Percentiles rank a stretch among this genome's conserved stretches.
These are phyloP conservation scores for Asterionellopsis glacialis DNA, from an alignment of 108 stramenopile species.

Conservation along the genomic window DNA sequence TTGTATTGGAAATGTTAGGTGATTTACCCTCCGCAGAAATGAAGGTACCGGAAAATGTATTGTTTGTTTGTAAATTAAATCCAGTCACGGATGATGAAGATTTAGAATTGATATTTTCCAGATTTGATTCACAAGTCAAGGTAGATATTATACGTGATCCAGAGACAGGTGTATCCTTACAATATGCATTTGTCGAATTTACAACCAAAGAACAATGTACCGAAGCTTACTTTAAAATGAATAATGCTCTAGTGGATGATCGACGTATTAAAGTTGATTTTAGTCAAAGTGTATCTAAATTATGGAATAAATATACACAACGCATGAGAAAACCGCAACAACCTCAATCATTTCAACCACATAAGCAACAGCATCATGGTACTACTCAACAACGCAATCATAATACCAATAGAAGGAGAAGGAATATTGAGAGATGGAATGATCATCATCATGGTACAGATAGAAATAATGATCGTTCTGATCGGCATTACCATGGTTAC, in stretches of 20 bases:
- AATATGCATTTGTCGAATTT: conserved; percentile 98
- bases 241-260: conserved; percentile 98
- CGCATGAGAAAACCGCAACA: conserved; percentile 2
- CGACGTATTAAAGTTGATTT: conserved; percentile 97
- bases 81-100: conserved; percentile 96
- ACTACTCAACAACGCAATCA: not conserved
- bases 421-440: not conserved
- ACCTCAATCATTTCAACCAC: not conserved
- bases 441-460: conserved; percentile 6
- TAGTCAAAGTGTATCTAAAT: conserved; percentile 93
- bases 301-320: conserved; percentile 85
- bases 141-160: conserved; percentile 95
- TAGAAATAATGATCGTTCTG: not conserved
- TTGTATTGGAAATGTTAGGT: conserved; percentile 98
- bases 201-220: conserved; percentile 76
- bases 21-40: conserved; percentile 82
- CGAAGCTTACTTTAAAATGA: conserved; percentile 99
- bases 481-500: not conserved
- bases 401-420: not conserved
- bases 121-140: conserved; percentile 79
- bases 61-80: conserved; percentile 99
- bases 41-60: conserved; percentile 93
- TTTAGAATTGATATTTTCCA: conserved; percentile 94
- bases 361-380: not conserved
- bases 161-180: conserved; percentile 90